phyloP scores from a whole-genome alignment of 306 rosid genomes.

The Coriaria nepalensis region DNA sequence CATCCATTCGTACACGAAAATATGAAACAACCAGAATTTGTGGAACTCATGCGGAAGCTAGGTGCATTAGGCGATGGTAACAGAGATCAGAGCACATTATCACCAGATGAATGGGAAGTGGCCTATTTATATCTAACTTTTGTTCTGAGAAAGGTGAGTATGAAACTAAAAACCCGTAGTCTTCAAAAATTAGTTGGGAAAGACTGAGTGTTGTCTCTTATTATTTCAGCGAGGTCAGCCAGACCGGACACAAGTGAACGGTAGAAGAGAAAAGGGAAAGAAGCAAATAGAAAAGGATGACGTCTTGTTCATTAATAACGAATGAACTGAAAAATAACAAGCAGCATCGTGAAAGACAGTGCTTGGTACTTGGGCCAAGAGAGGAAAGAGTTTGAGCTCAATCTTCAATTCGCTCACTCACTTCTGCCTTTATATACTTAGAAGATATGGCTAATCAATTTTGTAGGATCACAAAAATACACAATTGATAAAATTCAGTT shows the following conservation, averaged over 20 bases:
- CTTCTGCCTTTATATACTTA: background rate
- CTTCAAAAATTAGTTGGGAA: background rate
- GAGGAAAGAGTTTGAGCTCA: background rate
- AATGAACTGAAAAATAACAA: background rate
- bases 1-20: conserved; percentile 80
- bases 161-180: background rate
- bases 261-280: conserved; percentile 43
- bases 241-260: conserved; percentile 27
- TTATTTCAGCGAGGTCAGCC: conserved; percentile 65
- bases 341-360: too few relatives aligned
- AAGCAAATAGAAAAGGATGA: conserved; percentile 65
- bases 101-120: conserved; percentile 61
- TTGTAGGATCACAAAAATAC: conserved; percentile 13
- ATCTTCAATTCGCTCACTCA: background rate
- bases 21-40: conserved; percentile 59
- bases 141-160: conserved; percentile 44
- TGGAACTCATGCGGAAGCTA: conserved; percentile 82
- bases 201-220: conserved; percentile 1
- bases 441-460: conserved; percentile 16
- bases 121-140: conserved; percentile 52
- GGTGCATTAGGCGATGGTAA: conserved; percentile 97
- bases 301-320: conserved; percentile 26
- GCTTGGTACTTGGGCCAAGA: background rate
- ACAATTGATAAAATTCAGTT: conserved; percentile 3
- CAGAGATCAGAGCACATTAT: conserved; percentile 72